Evolutionary conservation across 73 alveolate species (phyloP).

Genomic region (Paramecium primaurelia): DNA sequence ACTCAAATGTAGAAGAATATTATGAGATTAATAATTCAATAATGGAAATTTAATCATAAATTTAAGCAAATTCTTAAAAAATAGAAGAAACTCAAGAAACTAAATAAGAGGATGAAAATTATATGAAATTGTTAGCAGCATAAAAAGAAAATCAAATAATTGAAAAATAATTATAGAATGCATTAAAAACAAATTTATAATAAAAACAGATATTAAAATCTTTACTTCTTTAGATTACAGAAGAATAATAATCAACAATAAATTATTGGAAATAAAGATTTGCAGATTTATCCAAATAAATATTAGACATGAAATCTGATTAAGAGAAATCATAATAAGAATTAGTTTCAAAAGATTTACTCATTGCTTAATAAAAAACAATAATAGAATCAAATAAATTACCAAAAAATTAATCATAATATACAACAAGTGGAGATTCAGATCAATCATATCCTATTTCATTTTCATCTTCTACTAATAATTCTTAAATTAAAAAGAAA

Average conservation of each 20-base stretch:
- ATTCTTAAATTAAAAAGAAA: not conserved
- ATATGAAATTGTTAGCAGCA: not conserved
- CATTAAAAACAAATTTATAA: not conserved
- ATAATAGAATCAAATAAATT: not conserved
- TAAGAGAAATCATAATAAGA: not conserved
- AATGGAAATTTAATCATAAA: not conserved
- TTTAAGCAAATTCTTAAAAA: not conserved
- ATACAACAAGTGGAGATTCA: not conserved
- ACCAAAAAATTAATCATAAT: not conserved
- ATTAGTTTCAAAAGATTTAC: not conserved
- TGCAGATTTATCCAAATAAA: not conserved
- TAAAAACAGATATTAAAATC: not conserved
- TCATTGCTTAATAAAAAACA: not conserved
- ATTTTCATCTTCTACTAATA: constrained; percentile 19
- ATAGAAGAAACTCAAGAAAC: not conserved
- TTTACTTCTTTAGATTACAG: not conserved
- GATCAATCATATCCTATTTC: constrained; percentile 2
- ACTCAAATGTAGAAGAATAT: constrained; percentile 10
- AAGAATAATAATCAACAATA: not conserved
- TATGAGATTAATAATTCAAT: constrained; percentile 11
- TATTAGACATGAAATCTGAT: not conserved
- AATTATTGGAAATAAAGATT: constrained; percentile 15
- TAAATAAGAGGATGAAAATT: not conserved
- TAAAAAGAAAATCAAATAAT: constrained; percentile 8
- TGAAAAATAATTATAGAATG: not conserved